These are phyloP conservation scores for Escovopsis sp. DNA, from an alignment of 2,329 filamentous ascomycete species.

Conservation along the genomic window DNA sequence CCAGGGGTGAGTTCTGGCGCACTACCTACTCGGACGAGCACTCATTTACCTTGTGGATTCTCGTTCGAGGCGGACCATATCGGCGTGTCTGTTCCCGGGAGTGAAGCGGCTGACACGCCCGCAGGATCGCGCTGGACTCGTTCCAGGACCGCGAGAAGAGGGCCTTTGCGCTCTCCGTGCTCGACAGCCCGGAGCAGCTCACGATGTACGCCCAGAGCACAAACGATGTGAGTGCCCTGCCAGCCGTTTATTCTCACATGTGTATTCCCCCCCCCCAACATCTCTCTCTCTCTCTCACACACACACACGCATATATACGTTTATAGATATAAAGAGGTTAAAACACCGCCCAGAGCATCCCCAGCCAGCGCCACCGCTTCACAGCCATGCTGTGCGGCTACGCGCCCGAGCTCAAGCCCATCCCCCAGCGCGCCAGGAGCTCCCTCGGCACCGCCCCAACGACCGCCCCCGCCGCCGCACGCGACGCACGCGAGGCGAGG, in stretches of 20 bases:
- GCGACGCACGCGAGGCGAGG: no score
- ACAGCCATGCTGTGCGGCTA: slow-evolving; percentile 41
- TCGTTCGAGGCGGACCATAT: no score
- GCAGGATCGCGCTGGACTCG: slow-evolving; percentile 4
- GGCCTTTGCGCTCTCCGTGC: slow-evolving; percentile 35
- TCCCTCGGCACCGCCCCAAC: no score
- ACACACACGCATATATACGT: not conserved
- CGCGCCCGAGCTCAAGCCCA: slow-evolving; percentile 11
- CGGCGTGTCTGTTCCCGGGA: not conserved
- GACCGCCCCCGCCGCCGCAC: no score
- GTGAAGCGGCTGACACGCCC: not conserved
- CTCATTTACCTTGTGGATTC: no score
- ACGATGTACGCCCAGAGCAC: slow-evolving; percentile 43
- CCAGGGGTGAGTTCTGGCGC: not conserved
- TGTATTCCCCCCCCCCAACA: not conserved
- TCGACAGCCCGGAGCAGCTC: slow-evolving; percentile 42
- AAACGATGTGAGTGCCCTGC: slow-evolving; percentile 31
- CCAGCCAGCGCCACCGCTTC: slow-evolving; percentile 41
- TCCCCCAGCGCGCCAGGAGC: slow-evolving; percentile 1
- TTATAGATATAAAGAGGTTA: no score
- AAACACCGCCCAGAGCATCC: slow-evolving; percentile 31
- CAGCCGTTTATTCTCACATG: not conserved
- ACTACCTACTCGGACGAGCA: no score
- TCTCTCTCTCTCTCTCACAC: not conserved
- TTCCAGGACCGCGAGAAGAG: slow-evolving; percentile 29